Percentiles rank a stretch among this genome's conserved stretches.
Conservation (phyloP, 352 stramenopile genomes). For the Aphanomyces invadans region DNA sequence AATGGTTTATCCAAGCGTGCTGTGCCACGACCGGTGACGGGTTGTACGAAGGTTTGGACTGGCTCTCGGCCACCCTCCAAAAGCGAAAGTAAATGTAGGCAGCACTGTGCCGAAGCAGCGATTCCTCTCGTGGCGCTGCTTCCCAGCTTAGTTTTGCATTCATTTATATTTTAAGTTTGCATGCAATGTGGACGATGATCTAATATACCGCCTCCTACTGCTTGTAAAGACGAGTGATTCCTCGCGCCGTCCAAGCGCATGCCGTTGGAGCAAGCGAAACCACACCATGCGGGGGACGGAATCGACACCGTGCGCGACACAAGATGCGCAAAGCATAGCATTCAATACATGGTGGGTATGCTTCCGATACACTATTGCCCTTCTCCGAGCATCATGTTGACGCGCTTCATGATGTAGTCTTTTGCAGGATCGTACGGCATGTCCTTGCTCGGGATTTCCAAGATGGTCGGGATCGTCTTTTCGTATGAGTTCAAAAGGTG, state of each 20-base stretch:
- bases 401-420: constrained; percentile 99
- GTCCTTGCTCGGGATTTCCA: constrained; percentile 98
- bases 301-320: too few relatives aligned
- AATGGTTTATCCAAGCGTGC: constrained; percentile 99
- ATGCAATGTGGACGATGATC: constrained; percentile 15
- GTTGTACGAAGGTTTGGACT: constrained; percentile 99
- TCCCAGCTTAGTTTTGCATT: constrained; percentile 24
- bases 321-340: too few relatives aligned
- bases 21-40: constrained; percentile 98
- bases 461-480: constrained; percentile 96
- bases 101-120: neutral
- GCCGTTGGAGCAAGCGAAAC: neutral
- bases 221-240: neutral
- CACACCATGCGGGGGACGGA: too few relatives aligned
- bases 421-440: constrained; percentile 94
- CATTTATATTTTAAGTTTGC: constrained; percentile 26
- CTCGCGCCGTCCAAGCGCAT: constrained; percentile 2
- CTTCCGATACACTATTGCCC: too few relatives aligned
- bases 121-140: neutral
- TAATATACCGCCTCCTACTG: constrained; percentile 19
- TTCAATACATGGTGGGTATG: too few relatives aligned
- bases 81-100: constrained; percentile 57
- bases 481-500: constrained; percentile 97
- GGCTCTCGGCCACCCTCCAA: constrained; percentile 87
- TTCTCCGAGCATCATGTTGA: constrained; percentile 89